A percentile compares a stretch with the other conserved stretches of the same genome.
These are phyloP conservation scores for Annulohypoxylon nitens DNA, from an alignment of 495 filamentous ascomycete species.

Conservation along the genomic window DNA sequence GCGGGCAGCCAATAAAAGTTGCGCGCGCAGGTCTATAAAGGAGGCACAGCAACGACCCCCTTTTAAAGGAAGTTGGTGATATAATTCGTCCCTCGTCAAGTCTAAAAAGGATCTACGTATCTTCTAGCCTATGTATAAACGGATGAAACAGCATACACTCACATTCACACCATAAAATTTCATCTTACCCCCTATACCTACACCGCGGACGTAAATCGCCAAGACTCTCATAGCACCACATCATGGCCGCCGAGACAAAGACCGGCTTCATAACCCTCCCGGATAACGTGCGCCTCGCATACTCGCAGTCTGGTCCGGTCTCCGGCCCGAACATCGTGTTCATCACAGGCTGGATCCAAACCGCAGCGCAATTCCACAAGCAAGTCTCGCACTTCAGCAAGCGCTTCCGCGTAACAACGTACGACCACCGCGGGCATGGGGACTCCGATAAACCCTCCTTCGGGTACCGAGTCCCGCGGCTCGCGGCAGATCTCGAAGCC, in stretches of 20 bases:
- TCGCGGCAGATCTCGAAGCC: conserved; percentile 35
- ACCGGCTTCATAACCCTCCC: conserved; percentile 30
- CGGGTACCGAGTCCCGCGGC: conserved; percentile 40
- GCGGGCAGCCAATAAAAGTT: neutral
- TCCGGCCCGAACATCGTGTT: conserved; percentile 40
- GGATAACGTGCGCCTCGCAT: conserved; percentile 41
- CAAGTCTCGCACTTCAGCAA: conserved; percentile 38
- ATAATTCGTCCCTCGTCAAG: neutral
- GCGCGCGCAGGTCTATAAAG: neutral
- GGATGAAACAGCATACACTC: neutral
- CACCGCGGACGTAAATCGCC: neutral
- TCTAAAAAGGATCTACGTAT: neutral
- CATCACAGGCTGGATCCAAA: conserved; percentile 44
- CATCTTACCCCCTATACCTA: neutral
- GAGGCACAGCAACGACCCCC: neutral
- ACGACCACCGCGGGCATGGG: conserved; percentile 48
- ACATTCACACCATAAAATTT: neutral
- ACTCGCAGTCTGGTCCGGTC: conserved; percentile 30
- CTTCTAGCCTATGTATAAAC: neutral
- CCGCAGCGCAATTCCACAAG: conserved; percentile 40
- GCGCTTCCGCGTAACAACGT: conserved; percentile 38
- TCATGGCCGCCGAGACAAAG: conserved; percentile 19
- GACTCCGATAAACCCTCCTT: conserved; percentile 44
- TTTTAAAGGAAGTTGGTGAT: neutral
- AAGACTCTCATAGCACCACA: neutral